phyloP scores from a whole-genome alignment of 2,329 filamentous ascomycete genomes.

The Teratosphaeria nubilosa region DNA sequence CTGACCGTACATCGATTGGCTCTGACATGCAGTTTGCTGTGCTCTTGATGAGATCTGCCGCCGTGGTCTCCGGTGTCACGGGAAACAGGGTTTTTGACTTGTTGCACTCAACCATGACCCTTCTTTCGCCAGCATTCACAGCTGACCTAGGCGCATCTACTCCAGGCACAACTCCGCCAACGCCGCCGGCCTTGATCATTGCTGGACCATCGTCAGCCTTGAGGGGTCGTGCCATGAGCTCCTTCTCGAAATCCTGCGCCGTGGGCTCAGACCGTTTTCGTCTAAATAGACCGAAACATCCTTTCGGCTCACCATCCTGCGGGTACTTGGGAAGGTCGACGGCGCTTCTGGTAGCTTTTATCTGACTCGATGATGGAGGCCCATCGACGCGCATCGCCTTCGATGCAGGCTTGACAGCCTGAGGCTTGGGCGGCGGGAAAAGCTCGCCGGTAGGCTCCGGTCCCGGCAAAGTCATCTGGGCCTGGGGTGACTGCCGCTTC shows the following conservation, averaged over 20 bases:
- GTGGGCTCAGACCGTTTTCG: slow-evolving; percentile 20
- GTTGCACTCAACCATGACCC: slow-evolving; percentile 62
- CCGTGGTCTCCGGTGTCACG: slow-evolving; percentile 63
- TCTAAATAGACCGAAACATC: slow-evolving; percentile 27
- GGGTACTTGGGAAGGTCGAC: slow-evolving; percentile 10
- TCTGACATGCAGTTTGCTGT: slow-evolving; percentile 55
- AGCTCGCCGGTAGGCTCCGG: slow-evolving; percentile 17
- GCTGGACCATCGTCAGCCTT: slow-evolving; percentile 14
- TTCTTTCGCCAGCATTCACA: slow-evolving; percentile 66
- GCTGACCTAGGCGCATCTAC: slow-evolving; percentile 72
- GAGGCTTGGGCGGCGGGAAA: slow-evolving; percentile 18
- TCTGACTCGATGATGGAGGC: slow-evolving; percentile 21
- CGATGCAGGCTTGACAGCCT: slow-evolving; percentile 5
- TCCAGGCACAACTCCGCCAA: slow-evolving; percentile 40
- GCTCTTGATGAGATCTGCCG: slow-evolving; percentile 60
- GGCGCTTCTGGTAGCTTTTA: slow-evolving; percentile 23
- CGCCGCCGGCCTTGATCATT: slow-evolving; percentile 33
- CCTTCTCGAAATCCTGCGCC: not conserved
- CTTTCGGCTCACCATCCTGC: slow-evolving; percentile 13
- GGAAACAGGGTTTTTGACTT: slow-evolving; percentile 60
- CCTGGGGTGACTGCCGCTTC: not conserved
- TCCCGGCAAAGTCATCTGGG: not conserved
- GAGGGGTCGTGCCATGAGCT: not conserved
- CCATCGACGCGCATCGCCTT: slow-evolving; percentile 13
- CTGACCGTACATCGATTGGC: slow-evolving; percentile 51